A percentile compares a stretch with the other conserved stretches of the same genome.
Evolutionary conservation across 169 alveolate species (phyloP).

Genomic region (Besnoitia besnoiti): DNA sequence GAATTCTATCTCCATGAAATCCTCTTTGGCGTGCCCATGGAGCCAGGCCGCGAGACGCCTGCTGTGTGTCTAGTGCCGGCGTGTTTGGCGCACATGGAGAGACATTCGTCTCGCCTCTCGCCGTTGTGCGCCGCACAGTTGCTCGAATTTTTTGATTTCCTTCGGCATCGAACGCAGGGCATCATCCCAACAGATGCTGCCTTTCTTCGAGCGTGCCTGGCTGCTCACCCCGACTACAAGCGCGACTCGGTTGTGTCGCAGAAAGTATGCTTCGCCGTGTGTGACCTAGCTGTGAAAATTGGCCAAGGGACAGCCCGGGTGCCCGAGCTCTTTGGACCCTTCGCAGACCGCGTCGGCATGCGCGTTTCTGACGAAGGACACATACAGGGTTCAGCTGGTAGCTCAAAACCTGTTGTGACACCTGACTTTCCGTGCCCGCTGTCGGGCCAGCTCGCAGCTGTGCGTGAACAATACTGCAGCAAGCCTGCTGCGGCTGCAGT

Average conservation of each 20-base stretch:
- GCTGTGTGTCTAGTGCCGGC: neutral
- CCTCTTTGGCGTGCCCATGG: constrained; percentile 47
- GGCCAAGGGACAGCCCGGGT: constrained; percentile 32
- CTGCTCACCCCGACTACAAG: constrained; percentile 57
- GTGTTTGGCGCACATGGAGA: constrained; percentile 31
- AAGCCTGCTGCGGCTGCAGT: neutral
- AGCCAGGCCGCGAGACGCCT: neutral
- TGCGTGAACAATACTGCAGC: neutral
- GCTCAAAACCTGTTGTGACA: neutral
- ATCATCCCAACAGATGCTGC: constrained; percentile 50
- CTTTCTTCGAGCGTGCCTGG: constrained; percentile 46
- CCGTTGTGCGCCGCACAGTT: constrained; percentile 16
- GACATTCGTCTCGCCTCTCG: neutral
- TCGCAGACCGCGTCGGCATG: constrained; percentile 45
- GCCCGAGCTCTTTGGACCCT: constrained; percentile 59
- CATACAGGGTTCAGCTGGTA: neutral
- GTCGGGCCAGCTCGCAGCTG: neutral
- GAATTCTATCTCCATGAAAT: constrained; percentile 50
- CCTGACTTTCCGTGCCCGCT: constrained; percentile 11
- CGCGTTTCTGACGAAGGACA: neutral
- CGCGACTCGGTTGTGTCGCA: constrained; percentile 49
- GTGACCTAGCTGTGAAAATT: constrained; percentile 40
- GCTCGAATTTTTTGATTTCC: neutral
- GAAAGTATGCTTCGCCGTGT: constrained; percentile 13
- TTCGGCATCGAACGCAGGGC: constrained; percentile 49